phyloP scores from a whole-genome alignment of 2,329 filamentous ascomycete genomes.

The Fusarium nematophilum region DNA sequence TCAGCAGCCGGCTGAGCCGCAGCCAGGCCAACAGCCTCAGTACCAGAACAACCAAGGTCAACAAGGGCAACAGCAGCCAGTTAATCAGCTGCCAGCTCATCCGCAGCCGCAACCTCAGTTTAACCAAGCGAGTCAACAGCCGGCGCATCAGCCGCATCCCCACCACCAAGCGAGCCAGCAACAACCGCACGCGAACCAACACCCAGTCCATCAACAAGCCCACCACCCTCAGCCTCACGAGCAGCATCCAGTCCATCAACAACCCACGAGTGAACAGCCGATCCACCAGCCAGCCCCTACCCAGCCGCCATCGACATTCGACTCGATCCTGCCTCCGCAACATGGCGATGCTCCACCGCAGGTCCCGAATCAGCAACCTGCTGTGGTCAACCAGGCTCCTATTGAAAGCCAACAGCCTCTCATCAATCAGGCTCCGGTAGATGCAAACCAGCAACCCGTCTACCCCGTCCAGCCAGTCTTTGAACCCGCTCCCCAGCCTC shows the following conservation, averaged over 20 bases:
- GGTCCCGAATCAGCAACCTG: background rate
- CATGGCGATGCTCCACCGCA: background rate
- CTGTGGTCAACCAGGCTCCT: background rate
- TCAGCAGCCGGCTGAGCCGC: too few relatives aligned
- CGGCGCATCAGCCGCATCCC: too few relatives aligned
- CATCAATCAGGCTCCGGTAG: too few relatives aligned
- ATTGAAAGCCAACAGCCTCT: too few relatives aligned
- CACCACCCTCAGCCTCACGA: background rate
- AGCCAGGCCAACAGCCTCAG: too few relatives aligned
- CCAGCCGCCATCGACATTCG: background rate
- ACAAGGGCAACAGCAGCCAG: too few relatives aligned
- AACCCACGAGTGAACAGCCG: slow-evolving; percentile 14
- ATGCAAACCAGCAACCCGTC: slow-evolving; percentile 1
- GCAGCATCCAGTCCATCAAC: background rate
- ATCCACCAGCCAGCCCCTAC: background rate
- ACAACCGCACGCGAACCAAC: background rate
- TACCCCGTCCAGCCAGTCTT: slow-evolving; percentile 15
- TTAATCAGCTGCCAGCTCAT: too few relatives aligned
- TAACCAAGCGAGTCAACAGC: too few relatives aligned
- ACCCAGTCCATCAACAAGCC: background rate
- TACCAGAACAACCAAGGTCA: too few relatives aligned
- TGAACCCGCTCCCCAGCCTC: slow-evolving; percentile 8
- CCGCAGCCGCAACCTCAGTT: too few relatives aligned
- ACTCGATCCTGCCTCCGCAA: slow-evolving; percentile 1
- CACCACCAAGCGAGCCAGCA: background rate